Evolutionary conservation across 2,329 filamentous ascomycete genomes (phyloP).

Genomic region (Phaeosphaeriaceae sp.): DNA sequence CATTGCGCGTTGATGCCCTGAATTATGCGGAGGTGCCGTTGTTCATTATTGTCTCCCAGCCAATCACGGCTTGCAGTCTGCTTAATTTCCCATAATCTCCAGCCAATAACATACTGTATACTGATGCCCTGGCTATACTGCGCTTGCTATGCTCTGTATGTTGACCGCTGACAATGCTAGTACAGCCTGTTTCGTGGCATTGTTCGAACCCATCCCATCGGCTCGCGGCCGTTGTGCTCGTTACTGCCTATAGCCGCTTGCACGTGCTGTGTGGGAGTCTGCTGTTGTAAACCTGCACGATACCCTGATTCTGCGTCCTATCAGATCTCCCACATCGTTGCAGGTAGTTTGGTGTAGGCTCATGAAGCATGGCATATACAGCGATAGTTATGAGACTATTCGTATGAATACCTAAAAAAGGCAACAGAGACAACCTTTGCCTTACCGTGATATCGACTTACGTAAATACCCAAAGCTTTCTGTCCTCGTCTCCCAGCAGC

Average conservation of each 20-base stretch:
- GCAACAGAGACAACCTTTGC: neutral
- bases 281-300: too few relatives aligned
- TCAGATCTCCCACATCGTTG: neutral
- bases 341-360: neutral
- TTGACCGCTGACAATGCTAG: neutral
- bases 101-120: neutral
- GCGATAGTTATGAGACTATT: neutral
- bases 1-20: neutral
- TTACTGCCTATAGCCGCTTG: neutral
- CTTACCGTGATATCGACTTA: neutral
- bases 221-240: neutral
- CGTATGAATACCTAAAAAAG: neutral
- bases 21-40: neutral
- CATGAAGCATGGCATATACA: neutral
- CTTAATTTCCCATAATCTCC: neutral
- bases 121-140: neutral
- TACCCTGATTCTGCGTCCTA: too few relatives aligned
- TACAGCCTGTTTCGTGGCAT: neutral
- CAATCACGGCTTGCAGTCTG: neutral
- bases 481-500: neutral
- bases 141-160: neutral
- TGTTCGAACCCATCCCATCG: neutral
- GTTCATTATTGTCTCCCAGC: neutral
- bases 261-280: too few relatives aligned
- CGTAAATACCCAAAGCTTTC: neutral